These are phyloP conservation scores for Centrapalus pauciflorus DNA, from an alignment of 129 eudicot genomes.

Conservation along the genomic window DNA sequence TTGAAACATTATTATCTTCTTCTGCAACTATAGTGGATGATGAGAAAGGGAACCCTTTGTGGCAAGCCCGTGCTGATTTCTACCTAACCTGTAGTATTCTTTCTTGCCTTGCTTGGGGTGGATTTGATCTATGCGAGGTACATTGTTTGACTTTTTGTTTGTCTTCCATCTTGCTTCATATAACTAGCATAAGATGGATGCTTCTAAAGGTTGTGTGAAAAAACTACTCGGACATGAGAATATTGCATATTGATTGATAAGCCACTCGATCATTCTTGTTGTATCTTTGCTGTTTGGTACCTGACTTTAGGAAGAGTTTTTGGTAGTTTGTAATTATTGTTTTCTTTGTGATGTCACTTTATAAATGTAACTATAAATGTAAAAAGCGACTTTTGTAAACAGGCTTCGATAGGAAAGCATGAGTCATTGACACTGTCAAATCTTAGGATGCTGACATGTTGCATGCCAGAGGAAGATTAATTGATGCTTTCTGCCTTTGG, in stretches of 20 bases:
- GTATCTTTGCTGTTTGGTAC: too few relatives aligned
- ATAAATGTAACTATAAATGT: too few relatives aligned
- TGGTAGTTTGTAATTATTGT: too few relatives aligned
- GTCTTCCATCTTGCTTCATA: background rate
- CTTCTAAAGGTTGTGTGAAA: background rate
- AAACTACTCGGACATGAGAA: background rate
- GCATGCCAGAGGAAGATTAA: background rate
- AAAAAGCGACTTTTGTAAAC: background rate
- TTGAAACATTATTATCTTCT: constrained; percentile 80
- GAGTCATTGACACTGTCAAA: background rate
- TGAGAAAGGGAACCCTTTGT: constrained; percentile 93
- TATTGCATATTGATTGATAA: background rate
- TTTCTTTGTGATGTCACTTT: background rate
- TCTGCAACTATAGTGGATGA: constrained; percentile 97
- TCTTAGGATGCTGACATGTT: background rate
- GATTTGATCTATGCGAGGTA: constrained; percentile 92
- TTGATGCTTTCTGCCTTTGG: too few relatives aligned
- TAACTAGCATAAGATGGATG: background rate
- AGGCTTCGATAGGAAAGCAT: background rate
- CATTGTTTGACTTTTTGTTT: background rate
- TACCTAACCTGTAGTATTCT: constrained; percentile 83
- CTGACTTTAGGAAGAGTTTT: too few relatives aligned
- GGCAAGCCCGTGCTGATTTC: constrained; percentile 99
- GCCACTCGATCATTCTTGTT: too few relatives aligned
- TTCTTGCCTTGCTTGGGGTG: constrained; percentile 99